phyloP scores from a whole-genome alignment of 2,329 filamentous ascomycete species.

The Kalmusia sp. region DNA sequence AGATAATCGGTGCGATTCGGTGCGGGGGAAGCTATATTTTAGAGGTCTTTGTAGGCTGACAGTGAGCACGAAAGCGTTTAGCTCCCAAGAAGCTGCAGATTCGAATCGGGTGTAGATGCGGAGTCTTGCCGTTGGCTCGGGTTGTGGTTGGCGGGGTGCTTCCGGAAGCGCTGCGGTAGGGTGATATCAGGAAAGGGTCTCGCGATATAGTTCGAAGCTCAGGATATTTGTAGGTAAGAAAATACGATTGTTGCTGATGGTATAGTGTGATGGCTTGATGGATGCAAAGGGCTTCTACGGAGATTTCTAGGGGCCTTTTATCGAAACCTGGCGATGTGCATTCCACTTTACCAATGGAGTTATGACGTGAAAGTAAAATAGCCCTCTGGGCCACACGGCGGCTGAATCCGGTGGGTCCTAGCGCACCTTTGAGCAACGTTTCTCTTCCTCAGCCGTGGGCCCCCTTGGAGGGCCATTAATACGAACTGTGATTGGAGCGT shows the following conservation, averaged over 20 bases:
- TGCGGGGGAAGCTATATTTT: slow-evolving; percentile 12
- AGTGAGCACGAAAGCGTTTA: slow-evolving; percentile 6
- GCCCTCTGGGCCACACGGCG: slow-evolving; percentile 4
- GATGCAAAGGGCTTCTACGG: not conserved
- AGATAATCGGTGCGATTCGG: not conserved
- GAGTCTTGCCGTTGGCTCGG: slow-evolving; percentile 4
- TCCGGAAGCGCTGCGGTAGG: slow-evolving; percentile 9
- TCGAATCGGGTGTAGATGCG: slow-evolving; percentile 2
- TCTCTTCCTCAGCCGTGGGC: slow-evolving; percentile 2
- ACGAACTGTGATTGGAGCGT: slow-evolving; percentile 29
- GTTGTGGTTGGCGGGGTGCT: slow-evolving; percentile 16
- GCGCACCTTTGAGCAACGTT: slow-evolving; percentile 16
- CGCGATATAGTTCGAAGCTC: slow-evolving; percentile 4
- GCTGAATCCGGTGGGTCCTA: slow-evolving; percentile 24
- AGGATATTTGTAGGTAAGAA: slow-evolving; percentile 13
- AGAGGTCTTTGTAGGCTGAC: not conserved
- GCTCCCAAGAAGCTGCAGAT: slow-evolving; percentile 8
- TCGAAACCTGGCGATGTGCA: slow-evolving; percentile 18
- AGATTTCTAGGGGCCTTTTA: slow-evolving; percentile 18
- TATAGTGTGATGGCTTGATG: not conserved
- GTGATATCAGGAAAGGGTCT: slow-evolving; percentile 16
- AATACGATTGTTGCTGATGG: slow-evolving; percentile 1
- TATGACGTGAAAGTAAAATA: slow-evolving; percentile 19
- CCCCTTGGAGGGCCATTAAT: not conserved
- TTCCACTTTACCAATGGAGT: slow-evolving; percentile 22